Evolutionary conservation across 768 basidiomycete genomes (phyloP).

Genomic region (Boletus rubescentipes): DNA sequence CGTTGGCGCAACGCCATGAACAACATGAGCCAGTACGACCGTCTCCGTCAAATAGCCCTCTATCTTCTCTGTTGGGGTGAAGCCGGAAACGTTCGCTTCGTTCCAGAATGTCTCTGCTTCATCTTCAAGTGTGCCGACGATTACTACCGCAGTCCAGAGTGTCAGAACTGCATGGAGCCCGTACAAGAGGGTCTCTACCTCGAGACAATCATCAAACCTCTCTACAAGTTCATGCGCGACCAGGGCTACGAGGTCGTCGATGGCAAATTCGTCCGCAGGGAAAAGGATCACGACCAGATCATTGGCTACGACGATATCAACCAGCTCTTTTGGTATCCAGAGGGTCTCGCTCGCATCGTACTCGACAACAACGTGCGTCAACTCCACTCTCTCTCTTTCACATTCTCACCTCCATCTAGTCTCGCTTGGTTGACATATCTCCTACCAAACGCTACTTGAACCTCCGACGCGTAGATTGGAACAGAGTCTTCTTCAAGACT

Average conservation of each 20-base stretch:
- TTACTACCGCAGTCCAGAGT: slow-evolving; percentile 97
- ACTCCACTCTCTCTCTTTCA: not conserved
- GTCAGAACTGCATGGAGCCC: slow-evolving; percentile 90
- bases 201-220: slow-evolving; percentile 85
- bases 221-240: slow-evolving; percentile 95
- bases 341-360: slow-evolving; percentile 91
- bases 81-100: slow-evolving; percentile 95
- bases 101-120: slow-evolving; percentile 96
- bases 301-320: slow-evolving; percentile 99
- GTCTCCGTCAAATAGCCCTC: slow-evolving; percentile 93
- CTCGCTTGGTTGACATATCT: slow-evolving; percentile 86
- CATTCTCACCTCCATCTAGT: slow-evolving; percentile 43
- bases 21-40: slow-evolving; percentile 98
- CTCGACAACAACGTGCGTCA: slow-evolving; percentile 76
- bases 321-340: slow-evolving; percentile 99
- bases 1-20: slow-evolving; percentile 99
- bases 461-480: slow-evolving; percentile 92
- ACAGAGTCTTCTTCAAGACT: slow-evolving; percentile 96
- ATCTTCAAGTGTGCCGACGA: slow-evolving; percentile 99
- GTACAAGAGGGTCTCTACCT: slow-evolving; percentile 95
- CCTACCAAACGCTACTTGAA: slow-evolving; percentile 93
- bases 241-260: slow-evolving; percentile 96
- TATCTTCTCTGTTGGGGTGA: slow-evolving; percentile 99
- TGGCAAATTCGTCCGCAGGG: slow-evolving; percentile 90
- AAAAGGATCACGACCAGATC: slow-evolving; percentile 92